These are phyloP conservation scores for Paraphysoderma sedebokerense DNA, from an alignment of 371 early-diverging fungal genomes.

Conservation along the genomic window DNA sequence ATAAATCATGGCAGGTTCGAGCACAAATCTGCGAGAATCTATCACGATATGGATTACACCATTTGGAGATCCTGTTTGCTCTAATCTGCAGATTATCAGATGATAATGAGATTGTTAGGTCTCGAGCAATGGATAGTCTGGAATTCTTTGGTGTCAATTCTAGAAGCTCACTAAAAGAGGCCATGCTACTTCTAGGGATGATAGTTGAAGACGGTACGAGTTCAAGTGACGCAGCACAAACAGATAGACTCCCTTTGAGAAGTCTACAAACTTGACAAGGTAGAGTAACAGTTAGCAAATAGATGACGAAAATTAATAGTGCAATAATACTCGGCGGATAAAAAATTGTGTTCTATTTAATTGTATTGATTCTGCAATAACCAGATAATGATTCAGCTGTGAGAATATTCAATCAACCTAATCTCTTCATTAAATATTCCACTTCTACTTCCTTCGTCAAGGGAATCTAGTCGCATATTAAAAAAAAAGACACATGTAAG, in stretches of 20 bases:
- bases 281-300: no score
- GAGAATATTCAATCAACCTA: constrained; percentile 2
- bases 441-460: constrained; percentile 85
- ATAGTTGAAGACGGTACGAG: neutral
- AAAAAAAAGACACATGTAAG: neutral
- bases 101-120: neutral
- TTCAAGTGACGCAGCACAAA: neutral
- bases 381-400: no score
- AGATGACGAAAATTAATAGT: no score
- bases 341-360: no score
- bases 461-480: constrained; percentile 48
- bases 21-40: neutral
- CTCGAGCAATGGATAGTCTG: constrained; percentile 10
- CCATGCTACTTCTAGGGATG: constrained; percentile 12
- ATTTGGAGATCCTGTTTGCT: neutral
- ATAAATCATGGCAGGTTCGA: neutral
- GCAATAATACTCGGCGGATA: no score
- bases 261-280: no score
- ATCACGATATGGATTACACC: neutral
- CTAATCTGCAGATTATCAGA: neutral
- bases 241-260: no score
- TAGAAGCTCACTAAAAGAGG: constrained; percentile 8
- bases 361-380: no score
- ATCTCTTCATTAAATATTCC: constrained; percentile 64
- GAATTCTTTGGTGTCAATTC: constrained; percentile 14